These are phyloP conservation scores for Aspergillus pseudoglaucus DNA, from an alignment of 2,329 filamentous ascomycete genomes.

Conservation along the genomic window DNA sequence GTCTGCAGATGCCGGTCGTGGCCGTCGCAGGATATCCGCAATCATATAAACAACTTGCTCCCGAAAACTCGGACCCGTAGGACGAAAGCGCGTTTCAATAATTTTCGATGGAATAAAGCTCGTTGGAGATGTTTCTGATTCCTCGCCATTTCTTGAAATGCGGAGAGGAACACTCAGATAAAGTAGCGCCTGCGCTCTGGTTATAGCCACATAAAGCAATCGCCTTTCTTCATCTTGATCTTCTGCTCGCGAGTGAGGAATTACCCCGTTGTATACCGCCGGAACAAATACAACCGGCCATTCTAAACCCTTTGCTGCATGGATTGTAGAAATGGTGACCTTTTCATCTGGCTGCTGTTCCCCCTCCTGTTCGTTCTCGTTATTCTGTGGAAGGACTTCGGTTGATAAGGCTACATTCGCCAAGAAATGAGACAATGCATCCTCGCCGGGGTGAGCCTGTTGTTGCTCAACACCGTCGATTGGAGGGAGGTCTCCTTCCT, in stretches of 20 bases:
- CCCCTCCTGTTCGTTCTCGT: slow-evolving; percentile 48
- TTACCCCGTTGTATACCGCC: slow-evolving; percentile 79
- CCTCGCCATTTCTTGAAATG: slow-evolving; percentile 50
- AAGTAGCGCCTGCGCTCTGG: slow-evolving; percentile 74
- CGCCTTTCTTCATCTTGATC: slow-evolving; percentile 82
- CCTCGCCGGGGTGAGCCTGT: slow-evolving; percentile 45
- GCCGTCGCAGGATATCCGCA: slow-evolving; percentile 63
- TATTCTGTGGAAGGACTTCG: slow-evolving; percentile 51
- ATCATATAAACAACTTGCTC: slow-evolving; percentile 57
- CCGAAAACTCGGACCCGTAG: slow-evolving; percentile 64
- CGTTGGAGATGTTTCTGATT: slow-evolving; percentile 60
- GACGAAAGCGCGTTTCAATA: slow-evolving; percentile 49
- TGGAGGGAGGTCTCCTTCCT: slow-evolving; percentile 51
- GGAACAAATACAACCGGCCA: slow-evolving; percentile 96
- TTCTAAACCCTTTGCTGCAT: slow-evolving; percentile 90
- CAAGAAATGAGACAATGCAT: slow-evolving; percentile 72
- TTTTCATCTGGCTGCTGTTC: slow-evolving; percentile 48
- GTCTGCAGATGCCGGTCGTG: slow-evolving; percentile 50
- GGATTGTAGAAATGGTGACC: slow-evolving; percentile 91
- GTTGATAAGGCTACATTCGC: slow-evolving; percentile 83
- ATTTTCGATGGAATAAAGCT: slow-evolving; percentile 58
- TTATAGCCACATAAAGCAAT: slow-evolving; percentile 94
- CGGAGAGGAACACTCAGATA: slow-evolving; percentile 76
- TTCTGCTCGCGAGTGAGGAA: slow-evolving; percentile 80
- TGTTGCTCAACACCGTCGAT: slow-evolving; percentile 67